Evolutionary conservation across 1,284 basidiomycete species (phyloP).

Genomic region (Cutaneotrichosporon mucoides): DNA sequence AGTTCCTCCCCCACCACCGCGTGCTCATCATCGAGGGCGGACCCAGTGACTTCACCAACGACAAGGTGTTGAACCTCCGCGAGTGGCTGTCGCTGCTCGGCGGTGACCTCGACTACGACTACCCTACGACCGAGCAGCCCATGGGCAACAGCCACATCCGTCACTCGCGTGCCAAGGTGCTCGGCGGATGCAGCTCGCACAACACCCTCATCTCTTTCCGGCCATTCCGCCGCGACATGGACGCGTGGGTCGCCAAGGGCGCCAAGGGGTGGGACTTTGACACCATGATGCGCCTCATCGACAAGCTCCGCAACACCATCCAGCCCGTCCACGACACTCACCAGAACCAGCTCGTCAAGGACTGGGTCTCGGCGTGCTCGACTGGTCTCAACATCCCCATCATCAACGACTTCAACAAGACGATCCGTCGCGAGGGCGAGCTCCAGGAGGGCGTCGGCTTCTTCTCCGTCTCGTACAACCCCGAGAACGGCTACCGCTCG

Average conservation of each 20-base stretch:
- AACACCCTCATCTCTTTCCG: slow-evolving; percentile 25
- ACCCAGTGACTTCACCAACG: slow-evolving; percentile 11
- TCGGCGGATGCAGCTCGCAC: slow-evolving; percentile 19
- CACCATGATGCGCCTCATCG: slow-evolving; percentile 15
- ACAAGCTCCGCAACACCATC: slow-evolving; percentile 21
- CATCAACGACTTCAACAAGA: slow-evolving; percentile 18
- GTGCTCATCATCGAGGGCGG: slow-evolving; percentile 22
- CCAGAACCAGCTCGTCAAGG: slow-evolving; percentile 17
- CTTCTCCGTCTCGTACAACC: slow-evolving; percentile 22
- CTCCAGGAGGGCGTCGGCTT: slow-evolving; percentile 18
- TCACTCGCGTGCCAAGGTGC: slow-evolving; percentile 19
- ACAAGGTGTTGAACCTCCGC: slow-evolving; percentile 19
- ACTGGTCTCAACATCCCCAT: slow-evolving; percentile 15
- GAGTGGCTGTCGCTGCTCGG: slow-evolving; percentile 18
- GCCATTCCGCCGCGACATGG: slow-evolving; percentile 19
- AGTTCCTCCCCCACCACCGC: slow-evolving; percentile 19
- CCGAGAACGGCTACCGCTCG: slow-evolving; percentile 15
- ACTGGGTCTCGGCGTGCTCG: slow-evolving; percentile 16
- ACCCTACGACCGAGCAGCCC: slow-evolving; percentile 17
- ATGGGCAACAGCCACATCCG: slow-evolving; percentile 22
- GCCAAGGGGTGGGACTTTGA: slow-evolving; percentile 17
- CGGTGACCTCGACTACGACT: slow-evolving; percentile 22
- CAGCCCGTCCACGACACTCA: slow-evolving; percentile 15
- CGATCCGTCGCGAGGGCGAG: slow-evolving; percentile 11
- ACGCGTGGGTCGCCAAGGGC: slow-evolving; percentile 10